phyloP scores from a whole-genome alignment of 2,329 filamentous ascomycete genomes.

The Diaporthe destruens region DNA sequence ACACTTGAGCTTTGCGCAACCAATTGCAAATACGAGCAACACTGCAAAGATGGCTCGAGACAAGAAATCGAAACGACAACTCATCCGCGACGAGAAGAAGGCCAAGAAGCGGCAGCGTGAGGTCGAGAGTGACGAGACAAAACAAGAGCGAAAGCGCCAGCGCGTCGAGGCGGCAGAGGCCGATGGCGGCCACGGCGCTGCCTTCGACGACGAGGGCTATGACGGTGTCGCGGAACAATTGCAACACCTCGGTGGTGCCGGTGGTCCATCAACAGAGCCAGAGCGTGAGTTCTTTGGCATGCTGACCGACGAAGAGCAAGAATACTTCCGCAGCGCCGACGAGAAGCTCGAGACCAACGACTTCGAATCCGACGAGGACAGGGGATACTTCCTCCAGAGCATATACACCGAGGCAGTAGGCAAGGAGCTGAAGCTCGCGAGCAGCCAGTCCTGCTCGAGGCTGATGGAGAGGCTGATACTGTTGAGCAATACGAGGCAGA shows the following conservation, averaged over 20 bases:
- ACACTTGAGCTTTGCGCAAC: neutral
- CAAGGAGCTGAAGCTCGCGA: slow-evolving; percentile 96
- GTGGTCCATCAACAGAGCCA: slow-evolving; percentile 42
- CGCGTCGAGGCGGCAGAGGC: slow-evolving; percentile 42
- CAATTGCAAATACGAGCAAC: neutral
- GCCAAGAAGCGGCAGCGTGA: slow-evolving; percentile 51
- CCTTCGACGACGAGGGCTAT: neutral
- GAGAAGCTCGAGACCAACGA: slow-evolving; percentile 91
- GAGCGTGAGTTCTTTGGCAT: slow-evolving; percentile 91
- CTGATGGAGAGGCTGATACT: slow-evolving; percentile 93
- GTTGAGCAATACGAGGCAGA: slow-evolving; percentile 81
- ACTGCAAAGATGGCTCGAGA: slow-evolving; percentile 49
- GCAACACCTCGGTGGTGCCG: slow-evolving; percentile 21
- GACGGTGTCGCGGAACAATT: slow-evolving; percentile 26
- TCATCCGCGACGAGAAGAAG: slow-evolving; percentile 54
- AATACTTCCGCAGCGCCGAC: slow-evolving; percentile 93
- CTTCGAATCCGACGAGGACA: slow-evolving; percentile 82
- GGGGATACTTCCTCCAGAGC: slow-evolving; percentile 79
- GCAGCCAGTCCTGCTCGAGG: slow-evolving; percentile 94
- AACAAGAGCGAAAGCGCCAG: slow-evolving; percentile 47
- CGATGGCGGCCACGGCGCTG: slow-evolving; percentile 35
- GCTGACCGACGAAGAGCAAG: slow-evolving; percentile 91
- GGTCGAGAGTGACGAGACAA: slow-evolving; percentile 46
- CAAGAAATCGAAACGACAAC: slow-evolving; percentile 54
- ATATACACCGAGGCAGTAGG: slow-evolving; percentile 88